Base-by-base conservation (phyloP, 2,329 filamentous ascomycete genomes). In the Fusarium albidum region DNA sequence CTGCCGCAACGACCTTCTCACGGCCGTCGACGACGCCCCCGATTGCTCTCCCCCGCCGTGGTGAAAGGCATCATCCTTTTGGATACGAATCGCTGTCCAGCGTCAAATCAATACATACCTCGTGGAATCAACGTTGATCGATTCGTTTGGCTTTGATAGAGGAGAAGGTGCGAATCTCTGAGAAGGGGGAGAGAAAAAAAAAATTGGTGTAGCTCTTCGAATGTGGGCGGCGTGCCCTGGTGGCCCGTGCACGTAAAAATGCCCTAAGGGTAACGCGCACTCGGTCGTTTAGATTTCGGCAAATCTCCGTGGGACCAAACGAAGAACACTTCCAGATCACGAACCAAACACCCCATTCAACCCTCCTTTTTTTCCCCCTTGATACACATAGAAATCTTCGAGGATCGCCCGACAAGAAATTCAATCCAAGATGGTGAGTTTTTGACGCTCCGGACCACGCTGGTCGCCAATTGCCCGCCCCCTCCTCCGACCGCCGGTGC, bases 1-100 rank as follows among this genome's bases (percentile, higher is more conserved):
- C 57, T 54, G 48, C 52, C 48, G 44, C 52, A 61, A 53, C n/a
- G 33, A 43, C 55, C 39, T 47, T 14, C 33, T 66, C 67, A 67
- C 52, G 52, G 54, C 52, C 46, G 52, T 51, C 46, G 52, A 51
- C 66, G 66, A 62, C 62, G 61, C 59, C 69, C 72, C 68, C 65
- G 84, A 88, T 87, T 87, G 82, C 81, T 83, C 79, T 79, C 80
- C 79, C 75, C 81, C 73, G 82, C 82, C 83, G 81, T 81, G 72
- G 73, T 77, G 71, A 76, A 72, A 75, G 72, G 72, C 71, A 74
- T 77, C 66, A 69, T 73, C 73, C 74, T 71, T 65, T 60, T 71
- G 68, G 65, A 64, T 65, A 68, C 64, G 63, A 63, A 58, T 69
- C 69, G 71, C 70, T 64, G 59, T 63, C 31, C 57, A 63, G 65